Base-by-base conservation (phyloP, 2,329 filamentous ascomycete species). In the Davidsoniella australis region DNA sequence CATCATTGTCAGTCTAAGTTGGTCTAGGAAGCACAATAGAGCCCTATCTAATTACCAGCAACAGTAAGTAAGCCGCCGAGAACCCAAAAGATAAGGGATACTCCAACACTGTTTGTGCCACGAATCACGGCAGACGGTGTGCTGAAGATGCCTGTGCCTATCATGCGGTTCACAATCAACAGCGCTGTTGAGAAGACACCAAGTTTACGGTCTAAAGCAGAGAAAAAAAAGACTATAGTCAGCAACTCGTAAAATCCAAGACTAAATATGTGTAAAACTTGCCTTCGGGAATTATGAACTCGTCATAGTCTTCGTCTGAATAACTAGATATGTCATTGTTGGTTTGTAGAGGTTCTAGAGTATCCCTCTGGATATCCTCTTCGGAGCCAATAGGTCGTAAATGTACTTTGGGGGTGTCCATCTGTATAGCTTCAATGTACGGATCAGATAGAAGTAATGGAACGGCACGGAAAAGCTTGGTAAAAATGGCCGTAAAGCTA, bases 101-200 rank as follows among this genome's bases (percentile, higher is more conserved):
- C 45, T 9, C 70, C 70, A 18, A 75, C 71, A 2, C 70, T 73
- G 29, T 71, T 70, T 0, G 71, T 73, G 0, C 68, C 65, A 2
- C 64, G 64, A 54, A 73, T 72, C 53, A 75, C 71, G 48, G 65
- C 63, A 0, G 71, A 73, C 0, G 72, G 72, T 0, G 71, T 74
- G 3, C 71, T 73, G 58, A 75, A 76, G 54, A 75, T 73, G 56
- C 72, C 72, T 2, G 72, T 74, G 9, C 72, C 72, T 38, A 76
- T 73, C 70, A 76, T 75, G 57, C 73, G 74, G 52, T 76, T 76
- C 16, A 75, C 54, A 38, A 76, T 75, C 38, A 76, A 54, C 49
- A 75, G 75, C 0, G 72, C 67, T 5, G 72, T 67, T 2, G 71
- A 71, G 5, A 45, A 17, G 40, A 51, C 49, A 10, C 45, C 49